Evolutionary conservation across 2,329 filamentous ascomycete species (phyloP).

Genomic region (Epichloe coenophiala): DNA sequence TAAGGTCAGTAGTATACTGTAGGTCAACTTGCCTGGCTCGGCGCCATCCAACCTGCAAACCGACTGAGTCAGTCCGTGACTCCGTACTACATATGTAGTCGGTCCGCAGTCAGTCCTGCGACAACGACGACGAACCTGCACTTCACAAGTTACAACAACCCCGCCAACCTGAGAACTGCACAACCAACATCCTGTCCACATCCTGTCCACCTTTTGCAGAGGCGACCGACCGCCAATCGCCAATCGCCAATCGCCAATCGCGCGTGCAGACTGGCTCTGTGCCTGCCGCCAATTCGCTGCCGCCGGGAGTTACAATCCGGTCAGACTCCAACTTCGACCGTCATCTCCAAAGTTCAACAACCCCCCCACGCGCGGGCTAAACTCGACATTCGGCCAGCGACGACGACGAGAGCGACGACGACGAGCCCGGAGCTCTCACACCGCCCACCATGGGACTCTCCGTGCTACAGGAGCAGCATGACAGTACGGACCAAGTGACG

Average conservation of each 20-base stretch:
- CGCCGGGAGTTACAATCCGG: background rate
- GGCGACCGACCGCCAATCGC: no score
- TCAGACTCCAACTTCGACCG: background rate
- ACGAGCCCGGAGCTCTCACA: conserved; percentile 7
- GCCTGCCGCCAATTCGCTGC: background rate
- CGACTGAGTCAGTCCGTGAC: background rate
- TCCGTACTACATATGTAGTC: no score
- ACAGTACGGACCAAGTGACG: conserved; percentile 15
- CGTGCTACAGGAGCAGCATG: conserved; percentile 68
- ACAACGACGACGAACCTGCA: background rate
- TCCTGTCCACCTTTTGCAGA: background rate
- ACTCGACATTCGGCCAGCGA: background rate
- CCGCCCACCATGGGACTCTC: conserved; percentile 63
- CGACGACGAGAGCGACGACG: conserved; percentile 1
- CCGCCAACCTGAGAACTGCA: background rate
- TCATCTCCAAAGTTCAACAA: background rate
- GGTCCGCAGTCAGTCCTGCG: background rate
- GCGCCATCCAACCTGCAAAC: background rate
- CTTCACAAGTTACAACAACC: background rate
- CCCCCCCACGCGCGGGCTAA: background rate
- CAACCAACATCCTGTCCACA: background rate
- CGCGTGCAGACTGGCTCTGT: conserved; percentile 2
- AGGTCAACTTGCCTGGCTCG: background rate
- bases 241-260: background rate
- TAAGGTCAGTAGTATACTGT: no score